Evolutionary conservation across 768 basidiomycete species (phyloP), one percentile per base, ranked within the genome.

Genomic region (Lyophyllum decastes): DNA sequence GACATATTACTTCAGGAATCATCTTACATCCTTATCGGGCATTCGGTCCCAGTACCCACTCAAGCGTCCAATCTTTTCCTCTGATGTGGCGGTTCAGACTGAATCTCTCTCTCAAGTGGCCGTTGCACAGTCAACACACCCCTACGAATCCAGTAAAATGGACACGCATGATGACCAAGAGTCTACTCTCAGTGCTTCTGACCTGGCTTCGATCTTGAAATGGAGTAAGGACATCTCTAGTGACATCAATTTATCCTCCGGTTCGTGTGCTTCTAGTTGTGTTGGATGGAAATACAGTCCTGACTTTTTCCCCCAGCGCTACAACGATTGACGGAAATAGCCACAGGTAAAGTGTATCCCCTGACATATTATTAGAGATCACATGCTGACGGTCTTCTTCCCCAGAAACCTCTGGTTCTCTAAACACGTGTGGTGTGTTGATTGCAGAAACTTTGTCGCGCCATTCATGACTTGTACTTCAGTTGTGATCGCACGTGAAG

Each of bases 161-260:
- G 75, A 77, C 46, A 62, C 68, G 16, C 74, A 75, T 2, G 82
- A 84, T 43, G 82, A 83, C 49, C 82, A 83, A 59, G 84, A 85
- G 50, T 79, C 81, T 1, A 81, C 78, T n/a, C 66, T 88, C 35
- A 77, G 78, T 58, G 85, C 86, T 16, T 74, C 81, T 48, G 86
- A 89, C 66, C 72, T 89, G 12, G 83, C 84, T 22, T 83, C 86
- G 0, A 88, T 91, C 49, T 75, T 90, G 30, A 87, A 85, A 63
- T 88, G 87, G 83, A 88, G 85, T 63, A 87, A 88, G 67, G 85
- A 87, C 53, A 88, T 91, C 14, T 87, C 88, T 0, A 83, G 85
- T 35, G 87, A 89, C 67, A 88, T 89, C 41, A 87, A 88, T 61
- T 70, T 89, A 21, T 82, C 82, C 40, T 85, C 86, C 52, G 84